These are phyloP conservation scores for Salix exigua DNA, from an alignment of 345 rosid species.

Conservation along the genomic window DNA sequence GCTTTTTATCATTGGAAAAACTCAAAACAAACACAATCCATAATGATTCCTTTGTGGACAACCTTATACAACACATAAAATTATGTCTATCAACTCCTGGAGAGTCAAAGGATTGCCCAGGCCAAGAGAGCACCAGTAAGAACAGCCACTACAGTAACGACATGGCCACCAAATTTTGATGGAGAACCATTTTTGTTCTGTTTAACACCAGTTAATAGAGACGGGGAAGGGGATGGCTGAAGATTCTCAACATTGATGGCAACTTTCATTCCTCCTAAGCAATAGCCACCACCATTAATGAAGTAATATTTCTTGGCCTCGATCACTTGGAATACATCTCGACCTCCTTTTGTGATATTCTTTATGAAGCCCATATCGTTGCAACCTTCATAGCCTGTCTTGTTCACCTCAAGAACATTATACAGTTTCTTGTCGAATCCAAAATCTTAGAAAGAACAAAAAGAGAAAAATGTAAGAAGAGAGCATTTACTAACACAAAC, in stretches of 20 bases:
- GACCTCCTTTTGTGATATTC: conserved; percentile 52
- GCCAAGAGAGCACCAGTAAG: no score
- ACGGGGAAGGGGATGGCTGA: background rate
- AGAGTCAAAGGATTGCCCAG: no score
- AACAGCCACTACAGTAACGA: no score
- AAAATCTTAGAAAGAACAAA: no score
- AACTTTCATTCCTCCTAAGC: conserved; percentile 49
- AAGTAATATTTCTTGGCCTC: conserved; percentile 46
- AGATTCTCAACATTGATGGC: conserved; percentile 18
- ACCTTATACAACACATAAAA: no score
- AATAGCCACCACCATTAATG: conserved; percentile 48
- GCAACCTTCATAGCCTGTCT: conserved; percentile 50
- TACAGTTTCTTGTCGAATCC: conserved; percentile 23
- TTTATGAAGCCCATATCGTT: conserved; percentile 28
- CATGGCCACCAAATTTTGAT: background rate
- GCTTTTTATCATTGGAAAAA: no score
- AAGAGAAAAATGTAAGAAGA: no score
- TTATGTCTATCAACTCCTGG: no score
- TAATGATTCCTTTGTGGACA: no score
- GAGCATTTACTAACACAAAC: no score
- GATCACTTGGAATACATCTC: conserved; percentile 50
- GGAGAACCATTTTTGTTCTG: background rate
- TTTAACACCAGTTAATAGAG: background rate
- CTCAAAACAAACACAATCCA: no score
- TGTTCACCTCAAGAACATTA: conserved; percentile 53